These are phyloP conservation scores for Trypanosoma theileri DNA, from an alignment of 208 protist species.

Conservation along the genomic window DNA sequence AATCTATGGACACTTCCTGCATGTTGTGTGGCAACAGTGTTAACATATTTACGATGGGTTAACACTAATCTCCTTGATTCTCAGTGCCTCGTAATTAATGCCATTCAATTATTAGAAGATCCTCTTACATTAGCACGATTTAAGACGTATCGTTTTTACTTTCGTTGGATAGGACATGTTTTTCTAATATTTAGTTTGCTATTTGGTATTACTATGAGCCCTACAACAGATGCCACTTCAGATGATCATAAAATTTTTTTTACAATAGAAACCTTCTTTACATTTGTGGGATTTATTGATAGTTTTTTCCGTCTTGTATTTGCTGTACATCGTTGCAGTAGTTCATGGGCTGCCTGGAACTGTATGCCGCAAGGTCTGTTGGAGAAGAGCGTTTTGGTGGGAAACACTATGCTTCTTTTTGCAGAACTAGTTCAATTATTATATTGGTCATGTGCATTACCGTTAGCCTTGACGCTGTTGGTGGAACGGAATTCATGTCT, in stretches of 20 bases:
- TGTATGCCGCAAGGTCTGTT: conserved; percentile 1
- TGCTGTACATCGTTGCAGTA: conserved; percentile 53
- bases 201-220: conserved; percentile 64
- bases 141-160: conserved; percentile 37
- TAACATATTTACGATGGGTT: conserved; percentile 60
- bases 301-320: conserved; percentile 40
- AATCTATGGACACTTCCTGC: conserved; percentile 60
- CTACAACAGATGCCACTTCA: conserved; percentile 27
- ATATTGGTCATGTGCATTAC: conserved; percentile 59
- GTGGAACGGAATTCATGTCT: conserved; percentile 41
- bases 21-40: conserved; percentile 46
- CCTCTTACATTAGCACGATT: conserved; percentile 61
- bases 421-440: conserved; percentile 58
- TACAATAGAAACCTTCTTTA: conserved; percentile 58
- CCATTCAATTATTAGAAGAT: conserved; percentile 69
- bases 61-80: conserved; percentile 59
- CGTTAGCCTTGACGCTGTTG: conserved; percentile 52
- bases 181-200: conserved; percentile 50
- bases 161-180: conserved; percentile 44
- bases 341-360: conserved; percentile 28
- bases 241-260: conserved; percentile 65
- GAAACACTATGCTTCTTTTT: conserved; percentile 61
- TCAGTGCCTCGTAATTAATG: conserved; percentile 44
- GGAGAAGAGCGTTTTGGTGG: conserved; percentile 32
- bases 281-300: conserved; percentile 45